Percentiles rank a stretch among this genome's conserved stretches.
phyloP scores from a whole-genome alignment of 148 eudicot species.

The Cornus kousa region DNA sequence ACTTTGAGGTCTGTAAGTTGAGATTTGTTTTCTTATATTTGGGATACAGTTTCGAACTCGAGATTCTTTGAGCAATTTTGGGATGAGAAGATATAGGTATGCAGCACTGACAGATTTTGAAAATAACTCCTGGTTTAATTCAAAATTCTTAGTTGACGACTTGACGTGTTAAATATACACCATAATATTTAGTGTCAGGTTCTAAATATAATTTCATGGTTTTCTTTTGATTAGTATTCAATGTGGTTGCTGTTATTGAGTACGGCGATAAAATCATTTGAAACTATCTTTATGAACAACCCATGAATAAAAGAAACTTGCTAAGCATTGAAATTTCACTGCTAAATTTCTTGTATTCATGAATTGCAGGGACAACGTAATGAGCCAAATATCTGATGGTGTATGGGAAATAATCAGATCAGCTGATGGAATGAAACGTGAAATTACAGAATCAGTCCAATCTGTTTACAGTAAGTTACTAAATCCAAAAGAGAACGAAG shows the following conservation, averaged over 20 bases:
- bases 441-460: conserved; percentile 72
- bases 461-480: conserved; percentile 56
- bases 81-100: conserved; percentile 7
- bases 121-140: not conserved
- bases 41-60: not conserved
- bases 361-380: conserved; percentile 53
- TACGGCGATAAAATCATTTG: not conserved
- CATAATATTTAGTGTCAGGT: not conserved
- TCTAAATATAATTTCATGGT: not conserved
- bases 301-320: too few species aligned
- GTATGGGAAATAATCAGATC: conserved; percentile 77
- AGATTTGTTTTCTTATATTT: not conserved
- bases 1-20: not conserved
- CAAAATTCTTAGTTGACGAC: not conserved
- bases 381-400: conserved; percentile 67
- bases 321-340: not conserved
- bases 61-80: not conserved
- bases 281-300: too few species aligned
- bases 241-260: not conserved
- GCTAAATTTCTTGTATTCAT: conserved; percentile 13
- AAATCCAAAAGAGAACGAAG: conserved; percentile 38
- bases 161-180: not conserved
- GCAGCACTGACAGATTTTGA: not conserved
- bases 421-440: conserved; percentile 59
- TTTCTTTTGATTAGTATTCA: not conserved